A percentile compares a stretch with the other conserved stretches of the same genome.
Evolutionary conservation across 1,284 basidiomycete genomes (phyloP).

Genomic region (Irpex sp.): DNA sequence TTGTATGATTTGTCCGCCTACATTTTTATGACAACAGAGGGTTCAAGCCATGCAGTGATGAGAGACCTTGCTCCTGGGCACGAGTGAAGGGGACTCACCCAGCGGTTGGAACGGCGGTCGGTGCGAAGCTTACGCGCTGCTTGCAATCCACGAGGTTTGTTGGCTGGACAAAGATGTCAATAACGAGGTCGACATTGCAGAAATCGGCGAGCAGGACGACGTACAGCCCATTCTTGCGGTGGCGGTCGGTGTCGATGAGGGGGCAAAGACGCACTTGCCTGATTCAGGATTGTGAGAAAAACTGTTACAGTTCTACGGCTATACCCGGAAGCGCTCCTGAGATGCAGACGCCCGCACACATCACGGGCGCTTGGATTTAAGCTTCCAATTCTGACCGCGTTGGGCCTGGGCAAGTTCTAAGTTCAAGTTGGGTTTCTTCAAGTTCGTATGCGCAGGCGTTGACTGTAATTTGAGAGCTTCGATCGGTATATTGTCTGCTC

Average conservation of each 20-base stretch:
- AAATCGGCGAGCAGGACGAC: slow-evolving; percentile 32
- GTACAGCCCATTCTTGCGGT: slow-evolving; percentile 80
- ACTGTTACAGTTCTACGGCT: slow-evolving; percentile 26
- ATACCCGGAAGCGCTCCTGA: slow-evolving; percentile 8
- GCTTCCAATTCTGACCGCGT: too few relatives aligned
- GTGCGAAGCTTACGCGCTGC: slow-evolving; percentile 98
- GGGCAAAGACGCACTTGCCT: slow-evolving; percentile 26
- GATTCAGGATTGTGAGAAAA: slow-evolving; percentile 24
- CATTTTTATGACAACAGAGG: slow-evolving; percentile 8
- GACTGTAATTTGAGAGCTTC: too few relatives aligned
- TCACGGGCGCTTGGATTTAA: neutral
- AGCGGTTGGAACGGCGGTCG: slow-evolving; percentile 94
- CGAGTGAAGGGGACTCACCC: slow-evolving; percentile 56
- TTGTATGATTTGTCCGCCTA: slow-evolving; percentile 99
- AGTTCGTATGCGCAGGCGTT: too few relatives aligned
- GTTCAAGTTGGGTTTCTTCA: too few relatives aligned
- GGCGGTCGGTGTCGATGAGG: slow-evolving; percentile 37
- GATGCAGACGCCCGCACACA: neutral
- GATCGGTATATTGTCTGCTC: too few relatives aligned
- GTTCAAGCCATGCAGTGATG: neutral
- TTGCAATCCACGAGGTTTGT: slow-evolving; percentile 99
- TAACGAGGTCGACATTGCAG: slow-evolving; percentile 13
- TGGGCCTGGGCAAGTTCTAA: too few relatives aligned
- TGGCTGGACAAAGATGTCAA: slow-evolving; percentile 47
- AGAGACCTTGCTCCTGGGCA: neutral